Percentiles rank a stretch among this genome's conserved stretches.
Conservation (phyloP, 495 filamentous ascomycete genomes). For the Thermochaetoides thermophila region DNA sequence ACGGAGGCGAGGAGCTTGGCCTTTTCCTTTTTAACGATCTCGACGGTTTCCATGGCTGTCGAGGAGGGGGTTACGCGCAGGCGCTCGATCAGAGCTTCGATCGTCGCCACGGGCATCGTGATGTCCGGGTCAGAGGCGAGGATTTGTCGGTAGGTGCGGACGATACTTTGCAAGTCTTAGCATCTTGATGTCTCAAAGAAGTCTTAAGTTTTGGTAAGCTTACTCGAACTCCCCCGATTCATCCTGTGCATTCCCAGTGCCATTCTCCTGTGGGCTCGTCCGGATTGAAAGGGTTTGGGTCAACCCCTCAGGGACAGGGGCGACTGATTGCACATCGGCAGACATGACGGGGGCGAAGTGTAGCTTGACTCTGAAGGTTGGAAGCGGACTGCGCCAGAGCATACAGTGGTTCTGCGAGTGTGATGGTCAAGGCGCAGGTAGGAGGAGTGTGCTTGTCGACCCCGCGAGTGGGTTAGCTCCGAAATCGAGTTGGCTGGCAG, state of each 20-base stretch:
- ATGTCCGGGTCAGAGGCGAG: constrained; percentile 57
- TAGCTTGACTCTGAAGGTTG: constrained; percentile 7
- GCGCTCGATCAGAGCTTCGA: constrained; percentile 78
- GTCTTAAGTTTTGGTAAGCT: too few relatives aligned
- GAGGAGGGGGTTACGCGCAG: constrained; percentile 59
- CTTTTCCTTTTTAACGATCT: constrained; percentile 55
- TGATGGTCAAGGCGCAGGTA: too few relatives aligned
- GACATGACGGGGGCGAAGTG: constrained; percentile 13
- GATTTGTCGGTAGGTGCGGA: constrained; percentile 36
- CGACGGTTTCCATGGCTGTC: constrained; percentile 87
- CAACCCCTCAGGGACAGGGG: not conserved
- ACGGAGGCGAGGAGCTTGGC: constrained; percentile 55
- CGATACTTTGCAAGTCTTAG: constrained; percentile 29
- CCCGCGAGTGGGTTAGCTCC: too few relatives aligned
- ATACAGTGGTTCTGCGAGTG: constrained; percentile 4
- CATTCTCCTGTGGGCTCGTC: constrained; percentile 7
- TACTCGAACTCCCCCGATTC: constrained; percentile 20
- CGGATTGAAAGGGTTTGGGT: constrained; percentile 6
- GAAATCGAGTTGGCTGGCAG: too few relatives aligned
- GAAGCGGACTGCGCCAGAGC: constrained; percentile 14
- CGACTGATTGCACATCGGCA: constrained; percentile 4
- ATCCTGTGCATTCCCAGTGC: too few relatives aligned
- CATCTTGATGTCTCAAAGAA: too few relatives aligned
- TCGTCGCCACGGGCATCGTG: constrained; percentile 90
- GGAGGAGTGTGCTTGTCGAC: too few relatives aligned